Base-by-base conservation (phyloP, 2,329 filamentous ascomycete genomes). In the Cordyceps javanica region DNA sequence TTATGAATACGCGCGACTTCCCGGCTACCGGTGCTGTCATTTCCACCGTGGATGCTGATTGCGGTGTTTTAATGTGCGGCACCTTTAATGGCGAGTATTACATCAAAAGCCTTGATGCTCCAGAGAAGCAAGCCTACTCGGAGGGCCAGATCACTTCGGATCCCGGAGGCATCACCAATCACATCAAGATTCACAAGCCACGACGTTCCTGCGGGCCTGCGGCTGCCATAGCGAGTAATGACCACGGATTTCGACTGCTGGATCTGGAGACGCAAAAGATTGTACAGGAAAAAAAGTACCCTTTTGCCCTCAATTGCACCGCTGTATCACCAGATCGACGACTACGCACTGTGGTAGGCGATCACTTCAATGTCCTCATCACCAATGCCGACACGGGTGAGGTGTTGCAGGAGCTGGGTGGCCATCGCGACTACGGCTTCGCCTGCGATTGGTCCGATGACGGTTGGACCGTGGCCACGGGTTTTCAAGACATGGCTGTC, bases 401-500 rank as follows among this genome's bases (percentile, higher is more conserved):
- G 59, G 75, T 75, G 57, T 77, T 81, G 61, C 77, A 86, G 62
- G 72, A 74, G 26, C 78, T 92, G 2, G 70, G 74, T 4, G 85
- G 86, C 2, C 88, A 91, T 66, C 76, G 76, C 14, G 88, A 91
- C 66, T 88, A 80, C 63, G 87, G 85, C 2, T 93, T 92, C 65
- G 84, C 89, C 2, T 91, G 87, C 65, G 89, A 87, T 62, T 93
- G 89, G 89, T 86, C 88, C 19, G 84, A 88, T 55, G 86, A 92
- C 67, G 89, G 88, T 32, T 85, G 85, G 73, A 87, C 85, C 13
- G 80, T 92, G 21, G 89, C 89, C 13, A 92, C 89, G 0, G 89
- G 86, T 23, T 87, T 87, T 60, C 89, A 93, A 69, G 89, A 93
- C 69, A 86, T 81, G 67, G 80, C 78, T 28, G 79, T 92, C 62